Evolutionary conservation across 2,329 filamentous ascomycete species (phyloP).

Genomic region (Alternaria postmessia): DNA sequence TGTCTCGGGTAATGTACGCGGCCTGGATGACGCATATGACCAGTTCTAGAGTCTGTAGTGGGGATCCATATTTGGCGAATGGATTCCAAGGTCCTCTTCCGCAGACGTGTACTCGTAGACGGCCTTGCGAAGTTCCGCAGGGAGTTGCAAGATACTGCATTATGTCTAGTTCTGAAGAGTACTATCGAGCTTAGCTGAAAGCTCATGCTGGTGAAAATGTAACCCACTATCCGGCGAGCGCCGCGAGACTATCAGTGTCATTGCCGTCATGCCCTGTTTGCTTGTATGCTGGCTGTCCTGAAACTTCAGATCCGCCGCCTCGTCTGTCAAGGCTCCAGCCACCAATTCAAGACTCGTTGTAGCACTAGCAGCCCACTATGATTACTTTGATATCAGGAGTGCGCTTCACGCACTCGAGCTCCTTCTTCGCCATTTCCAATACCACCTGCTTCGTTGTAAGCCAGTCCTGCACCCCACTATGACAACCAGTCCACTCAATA

Average conservation of each 20-base stretch:
- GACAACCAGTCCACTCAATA: background rate
- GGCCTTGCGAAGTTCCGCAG: slow-evolving; percentile 7
- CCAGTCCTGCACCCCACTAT: background rate
- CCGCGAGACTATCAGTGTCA: background rate
- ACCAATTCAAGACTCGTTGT: background rate
- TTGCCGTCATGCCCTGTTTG: background rate
- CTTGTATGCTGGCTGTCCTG: background rate
- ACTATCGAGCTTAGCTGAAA: background rate
- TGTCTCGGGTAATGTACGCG: background rate
- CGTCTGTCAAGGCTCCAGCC: background rate
- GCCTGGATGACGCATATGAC: background rate
- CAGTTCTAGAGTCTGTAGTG: background rate
- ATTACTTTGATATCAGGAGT: background rate
- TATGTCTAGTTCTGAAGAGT: background rate
- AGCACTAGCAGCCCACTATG: background rate
- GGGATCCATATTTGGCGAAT: background rate
- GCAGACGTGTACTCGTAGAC: slow-evolving; percentile 5
- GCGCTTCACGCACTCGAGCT: background rate
- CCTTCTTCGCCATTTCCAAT: background rate
- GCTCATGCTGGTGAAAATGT: background rate
- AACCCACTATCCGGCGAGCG: background rate
- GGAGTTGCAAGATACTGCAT: slow-evolving; percentile 6
- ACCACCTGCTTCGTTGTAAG: background rate
- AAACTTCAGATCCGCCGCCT: background rate
- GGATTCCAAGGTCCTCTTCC: background rate